Conservation (phyloP, 805 yeast genomes). For the Scheffersomyces spartinae region DNA sequence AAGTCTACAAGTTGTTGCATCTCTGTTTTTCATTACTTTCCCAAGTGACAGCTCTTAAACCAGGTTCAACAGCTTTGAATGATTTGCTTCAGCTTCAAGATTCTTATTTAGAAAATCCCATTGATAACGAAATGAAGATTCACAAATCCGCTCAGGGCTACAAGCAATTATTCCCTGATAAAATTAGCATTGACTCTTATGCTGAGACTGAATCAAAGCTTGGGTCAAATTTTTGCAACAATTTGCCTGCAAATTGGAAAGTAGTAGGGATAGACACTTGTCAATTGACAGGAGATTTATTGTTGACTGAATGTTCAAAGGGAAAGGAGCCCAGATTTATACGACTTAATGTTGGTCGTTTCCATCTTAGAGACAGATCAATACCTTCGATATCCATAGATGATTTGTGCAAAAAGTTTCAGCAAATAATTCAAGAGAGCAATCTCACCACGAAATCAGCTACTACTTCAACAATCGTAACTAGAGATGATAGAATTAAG, state of each 20-base stretch:
- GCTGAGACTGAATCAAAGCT: constrained; percentile 4
- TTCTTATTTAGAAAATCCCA: constrained; percentile 6
- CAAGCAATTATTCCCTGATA: constrained; percentile 2
- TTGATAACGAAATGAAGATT: constrained; percentile 5
- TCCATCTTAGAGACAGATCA: constrained; percentile 33
- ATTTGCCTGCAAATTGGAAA: constrained; percentile 46
- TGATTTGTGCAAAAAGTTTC: constrained; percentile 22
- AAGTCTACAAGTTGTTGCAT: too few relatives aligned
- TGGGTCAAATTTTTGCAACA: constrained; percentile 2
- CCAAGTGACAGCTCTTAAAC: too few relatives aligned
- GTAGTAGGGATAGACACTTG: constrained; percentile 54
- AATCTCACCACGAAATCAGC: constrained; percentile 46
- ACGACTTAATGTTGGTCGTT: constrained; percentile 49
- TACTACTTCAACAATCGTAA: constrained; percentile 38
- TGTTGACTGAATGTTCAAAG: constrained; percentile 34
- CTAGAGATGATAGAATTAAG: constrained; percentile 45
- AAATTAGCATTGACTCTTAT: background rate
- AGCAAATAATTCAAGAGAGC: constrained; percentile 46
- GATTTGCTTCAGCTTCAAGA: background rate
- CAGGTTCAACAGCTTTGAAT: background rate
- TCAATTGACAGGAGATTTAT: constrained; percentile 42
- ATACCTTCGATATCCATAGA: constrained; percentile 21
- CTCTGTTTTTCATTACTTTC: too few relatives aligned
- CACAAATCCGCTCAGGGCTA: constrained; percentile 1
- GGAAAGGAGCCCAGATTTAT: constrained; percentile 31